Evolutionary conservation across 495 filamentous ascomycete genomes (phyloP).

Genomic region (Penicillium cinerascens): DNA sequence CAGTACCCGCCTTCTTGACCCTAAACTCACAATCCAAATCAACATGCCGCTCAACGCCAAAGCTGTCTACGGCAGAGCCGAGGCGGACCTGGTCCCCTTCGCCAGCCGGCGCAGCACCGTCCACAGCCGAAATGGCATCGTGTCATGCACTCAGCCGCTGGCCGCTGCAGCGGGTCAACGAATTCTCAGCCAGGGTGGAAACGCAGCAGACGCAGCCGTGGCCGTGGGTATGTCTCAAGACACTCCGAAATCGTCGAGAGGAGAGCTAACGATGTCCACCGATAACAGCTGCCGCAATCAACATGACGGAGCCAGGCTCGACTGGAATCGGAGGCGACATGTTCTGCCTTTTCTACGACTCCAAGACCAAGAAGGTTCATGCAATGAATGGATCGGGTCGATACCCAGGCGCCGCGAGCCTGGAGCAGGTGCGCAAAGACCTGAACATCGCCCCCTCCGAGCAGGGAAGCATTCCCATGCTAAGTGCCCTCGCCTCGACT

Average conservation of each 20-base stretch:
- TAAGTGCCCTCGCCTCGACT: conserved; percentile 75
- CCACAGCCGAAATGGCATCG: conserved; percentile 89
- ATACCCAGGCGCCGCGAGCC: conserved; percentile 62
- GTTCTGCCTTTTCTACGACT: conserved; percentile 94
- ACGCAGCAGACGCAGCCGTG: conserved; percentile 93
- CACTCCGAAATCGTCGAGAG: background rate
- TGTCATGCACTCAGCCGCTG: conserved; percentile 86
- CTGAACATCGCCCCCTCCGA: conserved; percentile 63
- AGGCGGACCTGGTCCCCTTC: conserved; percentile 62
- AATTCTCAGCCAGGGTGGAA: conserved; percentile 81
- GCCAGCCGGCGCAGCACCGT: conserved; percentile 86
- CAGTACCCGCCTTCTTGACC: background rate
- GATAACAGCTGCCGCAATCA: conserved; percentile 70
- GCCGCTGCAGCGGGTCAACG: conserved; percentile 84
- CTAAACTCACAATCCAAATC: background rate
- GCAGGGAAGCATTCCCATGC: conserved; percentile 65
- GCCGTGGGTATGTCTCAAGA: conserved; percentile 59
- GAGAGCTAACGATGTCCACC: background rate
- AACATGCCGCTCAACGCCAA: conserved; percentile 56
- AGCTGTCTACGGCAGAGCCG: conserved; percentile 59
- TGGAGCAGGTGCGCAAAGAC: conserved; percentile 65
- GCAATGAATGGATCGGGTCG: conserved; percentile 91
- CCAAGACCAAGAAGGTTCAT: conserved; percentile 73
- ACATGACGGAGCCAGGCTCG: conserved; percentile 88
- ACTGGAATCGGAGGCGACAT: conserved; percentile 98